Evolutionary conservation across 2,329 filamentous ascomycete species (phyloP), one percentile per base, ranked within the genome.

Genomic region (Curvularia hawaiiensis): DNA sequence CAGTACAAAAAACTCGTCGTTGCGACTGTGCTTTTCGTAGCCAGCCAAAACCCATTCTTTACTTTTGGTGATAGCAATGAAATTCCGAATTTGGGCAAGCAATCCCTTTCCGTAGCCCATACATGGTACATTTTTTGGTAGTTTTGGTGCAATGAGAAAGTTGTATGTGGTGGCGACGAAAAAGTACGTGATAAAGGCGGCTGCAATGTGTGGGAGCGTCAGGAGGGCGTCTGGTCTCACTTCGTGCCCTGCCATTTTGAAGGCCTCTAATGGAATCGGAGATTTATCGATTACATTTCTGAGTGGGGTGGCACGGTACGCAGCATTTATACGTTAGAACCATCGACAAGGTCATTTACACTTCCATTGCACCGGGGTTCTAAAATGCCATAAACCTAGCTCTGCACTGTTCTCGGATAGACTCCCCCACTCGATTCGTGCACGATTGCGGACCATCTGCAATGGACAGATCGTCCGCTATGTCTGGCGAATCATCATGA

Each of bases 51-150:
- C 5, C 69, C 69, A 70, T 50, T 65, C 56, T 41, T 64, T 70
- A 52, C 62, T 63, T 56, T 64, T 63, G 1, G 62, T 63, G 16
- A 70, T 18, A 3, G 66, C 65, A 7, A 54, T 48, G 35, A 63
- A 65, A 45, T 70, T 70, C 33, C 63, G 67, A 9, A 66, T 11
- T 16, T 54, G 31, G 3, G 59, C 63, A 18, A 62, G 35, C 63
- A 60, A 69, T 45, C 66, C 65, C 47, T 65, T 70, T 4, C 69
- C 69, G 45, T 69, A 62, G 30, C 69, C 69, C 22, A 67, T 48
- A 64, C 66, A 69, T 55, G 69, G 66, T 48, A 71, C 55, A 3
- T 46, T 35, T 6, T 50, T 56, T 12, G 69, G 69, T 18, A 62
- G 58, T n/a, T 50, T 47, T 41, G 63, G 66, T 1, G 64, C 48